Evolutionary conservation across 2,329 filamentous ascomycete species (phyloP), one percentile per base, ranked within the genome.

Genomic region (Paramyrothecium roridum): DNA sequence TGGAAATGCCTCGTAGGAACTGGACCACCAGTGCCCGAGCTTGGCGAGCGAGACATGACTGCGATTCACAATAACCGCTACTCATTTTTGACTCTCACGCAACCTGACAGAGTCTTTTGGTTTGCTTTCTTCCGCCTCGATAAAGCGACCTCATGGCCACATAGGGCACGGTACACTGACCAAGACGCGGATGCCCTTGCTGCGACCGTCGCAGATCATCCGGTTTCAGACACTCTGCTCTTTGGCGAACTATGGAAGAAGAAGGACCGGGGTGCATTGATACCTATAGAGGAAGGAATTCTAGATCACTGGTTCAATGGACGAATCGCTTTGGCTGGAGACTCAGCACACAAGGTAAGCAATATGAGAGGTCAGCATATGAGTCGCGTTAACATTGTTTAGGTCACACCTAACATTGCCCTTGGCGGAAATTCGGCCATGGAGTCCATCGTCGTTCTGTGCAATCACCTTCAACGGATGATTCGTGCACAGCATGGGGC

Each of bases 161-260:
- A 63, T 10, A 63, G 68, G 6, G 65, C 65, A 1, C 62, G 63
- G n/a, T 71, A 69, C 61, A 68, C 66, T 16, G 62, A 67, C 0
- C 61, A 68, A 10, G 70, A 73, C 22, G 63, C 64, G 13, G 64
- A 71, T 8, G 61, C 52, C 1, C 37, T 68, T 2, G 69, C 65
- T 1, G 56, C 57, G 8, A 57, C 59, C 11, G 62, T 69, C 48
- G 64, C 59, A 13, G 57, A 67, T 26, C 56, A 66, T 19, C 61
- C 63, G 8, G 43, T 75, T 13, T 61, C 61, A 2, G 64, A 65
- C 2, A 62, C 56, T 0, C 10, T 72, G 10, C 66, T 56, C 2
- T 73, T 77, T 53, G 61, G 62, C 0, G 66, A 75, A 12, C 37
- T 77, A 2, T 75, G 68, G 64, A 53, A 66, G 45, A 53, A 53